A percentile compares a stretch with the other conserved stretches of the same genome.
Conservation (phyloP, 441 rosid species). For the Francoa sonchifolia region DNA sequence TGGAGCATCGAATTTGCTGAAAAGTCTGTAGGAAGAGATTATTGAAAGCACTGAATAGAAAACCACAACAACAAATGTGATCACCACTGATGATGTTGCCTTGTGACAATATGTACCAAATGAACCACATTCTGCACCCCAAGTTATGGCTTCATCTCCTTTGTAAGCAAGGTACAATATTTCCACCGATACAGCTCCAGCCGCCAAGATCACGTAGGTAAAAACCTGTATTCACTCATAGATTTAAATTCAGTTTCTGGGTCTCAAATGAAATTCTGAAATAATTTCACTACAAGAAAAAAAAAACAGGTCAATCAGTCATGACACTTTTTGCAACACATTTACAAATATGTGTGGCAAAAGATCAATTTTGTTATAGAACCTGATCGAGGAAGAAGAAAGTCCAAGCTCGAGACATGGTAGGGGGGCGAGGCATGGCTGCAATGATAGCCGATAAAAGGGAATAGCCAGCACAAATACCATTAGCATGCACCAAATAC, state of each 20-base stretch:
- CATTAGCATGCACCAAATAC: constrained; percentile 86
- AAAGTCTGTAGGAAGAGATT: constrained; percentile 70
- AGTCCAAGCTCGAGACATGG: constrained; percentile 69
- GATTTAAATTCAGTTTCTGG: too few relatives aligned
- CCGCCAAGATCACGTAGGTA: constrained; percentile 55
- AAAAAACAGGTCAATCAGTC: background rate
- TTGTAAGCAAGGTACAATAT: constrained; percentile 57
- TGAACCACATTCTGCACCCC: constrained; percentile 69
- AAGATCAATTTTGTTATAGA: background rate
- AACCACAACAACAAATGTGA: constrained; percentile 40
- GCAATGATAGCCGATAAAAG: constrained; percentile 68
- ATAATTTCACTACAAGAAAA: too few relatives aligned
- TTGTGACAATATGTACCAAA: constrained; percentile 54
- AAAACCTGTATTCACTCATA: constrained; percentile 34
- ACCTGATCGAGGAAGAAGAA: constrained; percentile 90
- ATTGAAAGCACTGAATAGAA: constrained; percentile 46
- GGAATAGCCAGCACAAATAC: constrained; percentile 90
- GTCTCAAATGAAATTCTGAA: too few relatives aligned
- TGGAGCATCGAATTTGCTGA: constrained; percentile 61
- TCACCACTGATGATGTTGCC: constrained; percentile 45
- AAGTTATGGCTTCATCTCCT: constrained; percentile 57
- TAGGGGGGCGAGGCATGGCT: constrained; percentile 57
- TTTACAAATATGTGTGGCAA: background rate
- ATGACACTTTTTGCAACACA: background rate
- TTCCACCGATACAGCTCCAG: constrained; percentile 59